phyloP scores from a whole-genome alignment of 1,284 basidiomycete species.

The Papiliotrema nemorosa region DNA sequence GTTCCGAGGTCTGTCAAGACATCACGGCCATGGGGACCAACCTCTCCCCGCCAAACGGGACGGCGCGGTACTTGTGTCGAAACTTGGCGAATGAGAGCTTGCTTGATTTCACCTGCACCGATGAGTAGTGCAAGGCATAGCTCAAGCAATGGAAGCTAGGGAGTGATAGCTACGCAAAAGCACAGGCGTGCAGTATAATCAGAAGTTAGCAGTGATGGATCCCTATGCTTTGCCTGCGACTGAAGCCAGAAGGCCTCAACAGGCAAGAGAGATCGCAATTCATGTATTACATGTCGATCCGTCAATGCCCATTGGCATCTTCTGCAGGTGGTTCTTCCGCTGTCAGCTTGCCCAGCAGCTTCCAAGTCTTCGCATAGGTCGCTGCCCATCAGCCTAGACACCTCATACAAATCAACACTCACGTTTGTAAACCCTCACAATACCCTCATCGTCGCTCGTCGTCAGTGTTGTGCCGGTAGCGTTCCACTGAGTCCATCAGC shows the following conservation, averaged over 20 bases:
- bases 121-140: constrained; percentile 7
- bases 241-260: not conserved
- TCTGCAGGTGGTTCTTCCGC: constrained; percentile 46
- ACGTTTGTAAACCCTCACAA: constrained; percentile 81
- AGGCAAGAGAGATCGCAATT: too few species aligned
- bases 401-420: constrained; percentile 11
- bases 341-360: constrained; percentile 46
- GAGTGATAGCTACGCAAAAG: not conserved
- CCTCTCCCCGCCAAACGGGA: constrained; percentile 16
- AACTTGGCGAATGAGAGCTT: constrained; percentile 23
- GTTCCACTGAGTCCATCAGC: constrained; percentile 37
- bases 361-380: constrained; percentile 48
- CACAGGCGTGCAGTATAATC: not conserved
- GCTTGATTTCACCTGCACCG: constrained; percentile 28
- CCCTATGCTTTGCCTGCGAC: not conserved
- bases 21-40: constrained; percentile 51
- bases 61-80: constrained; percentile 24
- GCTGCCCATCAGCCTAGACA: constrained; percentile 28
- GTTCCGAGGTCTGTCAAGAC: constrained; percentile 53
- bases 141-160: not conserved
- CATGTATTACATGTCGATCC: not conserved
- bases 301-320: constrained; percentile 10
- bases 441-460: constrained; percentile 83
- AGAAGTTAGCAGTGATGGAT: not conserved
- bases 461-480: constrained; percentile 74